Evolutionary conservation across 805 yeast genomes (phyloP).

Genomic region (Metschnikowia cubensis): DNA sequence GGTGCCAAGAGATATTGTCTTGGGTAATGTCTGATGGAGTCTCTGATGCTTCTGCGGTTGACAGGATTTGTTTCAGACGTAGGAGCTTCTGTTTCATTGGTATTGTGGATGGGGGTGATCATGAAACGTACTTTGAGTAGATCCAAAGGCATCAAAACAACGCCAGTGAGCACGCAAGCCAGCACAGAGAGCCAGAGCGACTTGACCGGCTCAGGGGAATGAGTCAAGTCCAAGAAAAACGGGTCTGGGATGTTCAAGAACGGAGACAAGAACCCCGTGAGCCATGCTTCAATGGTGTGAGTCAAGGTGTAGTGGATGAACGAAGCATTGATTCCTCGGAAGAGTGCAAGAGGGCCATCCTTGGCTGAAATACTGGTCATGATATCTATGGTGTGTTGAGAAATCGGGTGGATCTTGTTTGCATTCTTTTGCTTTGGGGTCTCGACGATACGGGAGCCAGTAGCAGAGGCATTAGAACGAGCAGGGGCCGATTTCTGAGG

Average conservation of each 20-base stretch:
- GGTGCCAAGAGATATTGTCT: constrained; percentile 54
- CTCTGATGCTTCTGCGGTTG: constrained; percentile 64
- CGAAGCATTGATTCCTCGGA: constrained; percentile 74
- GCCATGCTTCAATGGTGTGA: constrained; percentile 83
- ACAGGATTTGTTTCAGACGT: not conserved
- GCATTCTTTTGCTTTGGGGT: constrained; percentile 3
- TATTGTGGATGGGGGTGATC: constrained; percentile 55
- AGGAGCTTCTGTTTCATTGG: constrained; percentile 6
- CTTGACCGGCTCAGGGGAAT: constrained; percentile 68
- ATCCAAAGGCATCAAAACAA: constrained; percentile 75
- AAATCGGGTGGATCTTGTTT: constrained; percentile 49
- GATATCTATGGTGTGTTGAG: constrained; percentile 61
- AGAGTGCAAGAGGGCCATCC: constrained; percentile 68
- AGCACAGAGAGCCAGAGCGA: constrained; percentile 65
- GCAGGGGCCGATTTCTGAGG: constrained; percentile 3
- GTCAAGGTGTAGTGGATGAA: constrained; percentile 73
- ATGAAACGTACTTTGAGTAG: constrained; percentile 74
- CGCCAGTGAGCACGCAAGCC: constrained; percentile 69
- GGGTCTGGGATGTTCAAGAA: constrained; percentile 84
- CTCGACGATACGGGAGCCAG: not conserved
- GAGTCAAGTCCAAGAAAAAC: constrained; percentile 73
- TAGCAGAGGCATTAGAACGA: not conserved
- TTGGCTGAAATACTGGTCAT: constrained; percentile 59
- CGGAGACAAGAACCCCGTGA: constrained; percentile 83
- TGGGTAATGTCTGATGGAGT: constrained; percentile 61